Evolutionary conservation across 768 basidiomycete species (phyloP), one percentile per base, ranked within the genome.

Genomic region (Xerocomus brunneocitrinus): DNA sequence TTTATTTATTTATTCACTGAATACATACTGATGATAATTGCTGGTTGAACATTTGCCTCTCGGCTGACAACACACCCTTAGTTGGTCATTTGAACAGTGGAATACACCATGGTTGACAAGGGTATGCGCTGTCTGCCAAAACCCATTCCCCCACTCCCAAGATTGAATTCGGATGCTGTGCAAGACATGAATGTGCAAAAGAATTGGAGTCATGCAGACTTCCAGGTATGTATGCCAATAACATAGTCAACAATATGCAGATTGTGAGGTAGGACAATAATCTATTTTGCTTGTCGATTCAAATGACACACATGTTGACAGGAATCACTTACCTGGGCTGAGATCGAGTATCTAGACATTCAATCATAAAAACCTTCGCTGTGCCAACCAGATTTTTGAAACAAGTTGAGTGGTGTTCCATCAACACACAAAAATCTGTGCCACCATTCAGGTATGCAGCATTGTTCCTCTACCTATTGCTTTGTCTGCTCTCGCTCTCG

Each of bases 81-180:
- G 41, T 34, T 32, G 63, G 59, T 50, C 45, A 48, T n/a, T 65
- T 69, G 49, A 64, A 69, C 10, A 68, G 64, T 6, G 61, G 45
- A 1, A 69, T 9, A 55, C 58, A 69, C 67, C 64, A 69, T 34
- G 55, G 27, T 8, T 55, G 43, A 8, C 35, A 54, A 2, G 6
- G 12, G 50, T 63, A 60, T 32, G 59, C 62, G 36, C 39, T 47
- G 31, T 65, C 59, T 22, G 54, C 56, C 63, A 61, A 65, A 22
- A 60, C 14, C 53, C 59, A 65, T 31, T 62, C 58, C 34, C 27
- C 27, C 6, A 0, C 27, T 7, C 27, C 43, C 24, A 14, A 16
- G 16, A 0, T 19, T 19, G 27, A 63, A n/a, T 52, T 2, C 5
- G 58, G 44, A 14, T 13, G 14, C 1, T 2, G 0, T 1, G 32